Percentiles rank a stretch among this genome's conserved stretches.
These are phyloP conservation scores for Onygenales sp. DNA, from an alignment of 2,329 filamentous ascomycete species.

Conservation along the genomic window DNA sequence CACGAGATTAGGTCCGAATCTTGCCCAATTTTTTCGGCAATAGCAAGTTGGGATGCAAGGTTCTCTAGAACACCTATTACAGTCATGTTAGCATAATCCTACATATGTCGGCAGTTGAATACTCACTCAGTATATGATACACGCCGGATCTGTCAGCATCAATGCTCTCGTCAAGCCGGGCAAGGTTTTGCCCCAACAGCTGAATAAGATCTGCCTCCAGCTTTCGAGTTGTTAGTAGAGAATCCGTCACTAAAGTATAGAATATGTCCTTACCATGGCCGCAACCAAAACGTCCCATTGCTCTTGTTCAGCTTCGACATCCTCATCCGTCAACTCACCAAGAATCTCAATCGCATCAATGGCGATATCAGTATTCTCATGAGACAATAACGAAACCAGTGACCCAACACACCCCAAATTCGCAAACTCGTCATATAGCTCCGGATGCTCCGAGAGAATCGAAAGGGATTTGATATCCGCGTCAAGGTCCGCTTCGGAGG, in stretches of 20 bases:
- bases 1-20: slow-evolving; percentile 62
- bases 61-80: slow-evolving; percentile 64
- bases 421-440: slow-evolving; percentile 72
- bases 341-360: slow-evolving; percentile 86
- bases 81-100: slow-evolving; percentile 9
- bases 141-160: slow-evolving; percentile 72
- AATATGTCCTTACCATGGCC: slow-evolving; percentile 37
- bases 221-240: slow-evolving; percentile 16
- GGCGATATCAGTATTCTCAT: slow-evolving; percentile 95
- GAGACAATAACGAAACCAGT: slow-evolving; percentile 71
- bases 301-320: slow-evolving; percentile 68
- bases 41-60: slow-evolving; percentile 59
- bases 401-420: slow-evolving; percentile 63
- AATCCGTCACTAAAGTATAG: neutral
- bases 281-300: slow-evolving; percentile 71
- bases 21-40: slow-evolving; percentile 62
- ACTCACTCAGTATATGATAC: slow-evolving; percentile 63
- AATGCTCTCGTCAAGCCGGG: slow-evolving; percentile 63
- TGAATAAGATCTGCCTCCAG: slow-evolving; percentile 34
- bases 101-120: neutral
- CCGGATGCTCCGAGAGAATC: slow-evolving; percentile 76
- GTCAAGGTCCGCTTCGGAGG: slow-evolving; percentile 80
- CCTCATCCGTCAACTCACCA: slow-evolving; percentile 84
- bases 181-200: slow-evolving; percentile 49
- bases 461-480: slow-evolving; percentile 77